These are phyloP conservation scores for Claviceps cyperi DNA, from an alignment of 2,329 filamentous ascomycete genomes.

Conservation along the genomic window DNA sequence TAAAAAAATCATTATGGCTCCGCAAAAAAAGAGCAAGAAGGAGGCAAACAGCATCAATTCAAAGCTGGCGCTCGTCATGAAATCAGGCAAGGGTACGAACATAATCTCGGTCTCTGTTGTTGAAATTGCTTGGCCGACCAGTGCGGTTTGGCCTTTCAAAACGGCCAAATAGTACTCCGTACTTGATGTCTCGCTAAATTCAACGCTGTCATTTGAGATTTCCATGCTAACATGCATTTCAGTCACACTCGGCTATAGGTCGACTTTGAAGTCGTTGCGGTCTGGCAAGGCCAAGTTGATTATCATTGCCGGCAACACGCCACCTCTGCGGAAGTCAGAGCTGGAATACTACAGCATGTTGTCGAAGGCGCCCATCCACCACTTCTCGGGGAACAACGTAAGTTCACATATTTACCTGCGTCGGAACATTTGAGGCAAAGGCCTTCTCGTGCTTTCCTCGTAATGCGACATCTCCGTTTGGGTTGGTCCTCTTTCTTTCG, in stretches of 20 bases:
- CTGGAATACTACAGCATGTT: conserved; percentile 92
- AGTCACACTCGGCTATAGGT: conserved; percentile 30
- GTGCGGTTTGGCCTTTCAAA: background rate
- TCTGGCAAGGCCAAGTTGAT: conserved; percentile 97
- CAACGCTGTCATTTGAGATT: background rate
- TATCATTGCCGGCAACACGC: conserved; percentile 86
- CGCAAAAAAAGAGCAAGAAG: conserved; percentile 72
- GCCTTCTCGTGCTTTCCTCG: background rate
- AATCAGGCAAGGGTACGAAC: conserved; percentile 58
- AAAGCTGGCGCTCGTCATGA: conserved; percentile 48
- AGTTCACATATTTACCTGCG: conserved; percentile 29
- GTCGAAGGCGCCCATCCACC: conserved; percentile 88
- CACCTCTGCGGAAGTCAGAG: conserved; percentile 94
- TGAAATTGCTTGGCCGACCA: background rate
- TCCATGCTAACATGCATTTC: background rate
- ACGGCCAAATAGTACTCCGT: background rate
- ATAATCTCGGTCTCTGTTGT: background rate
- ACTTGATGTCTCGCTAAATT: no score
- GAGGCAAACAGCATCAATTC: conserved; percentile 57
- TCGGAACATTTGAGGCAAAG: background rate
- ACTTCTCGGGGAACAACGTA: conserved; percentile 98
- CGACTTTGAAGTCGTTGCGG: conserved; percentile 67
- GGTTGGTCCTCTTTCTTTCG: conserved; percentile 2
- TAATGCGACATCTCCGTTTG: background rate
- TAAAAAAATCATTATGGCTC: conserved; percentile 43